Evolutionary conservation across 495 filamentous ascomycete genomes (phyloP).

Genomic region (Neurospora sublineolata): DNA sequence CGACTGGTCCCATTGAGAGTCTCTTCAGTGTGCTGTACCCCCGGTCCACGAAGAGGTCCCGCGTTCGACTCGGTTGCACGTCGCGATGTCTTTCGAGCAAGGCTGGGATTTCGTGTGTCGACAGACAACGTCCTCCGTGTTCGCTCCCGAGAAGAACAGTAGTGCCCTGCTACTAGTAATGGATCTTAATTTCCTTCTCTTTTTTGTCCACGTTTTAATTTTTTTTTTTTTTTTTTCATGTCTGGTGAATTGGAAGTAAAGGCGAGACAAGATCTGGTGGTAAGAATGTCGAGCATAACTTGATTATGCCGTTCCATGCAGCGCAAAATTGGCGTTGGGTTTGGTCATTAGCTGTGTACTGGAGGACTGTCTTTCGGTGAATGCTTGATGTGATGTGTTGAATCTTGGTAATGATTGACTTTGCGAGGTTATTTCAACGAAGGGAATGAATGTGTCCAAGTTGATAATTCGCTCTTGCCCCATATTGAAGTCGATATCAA

Average conservation of each 20-base stretch:
- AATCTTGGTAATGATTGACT: neutral
- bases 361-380: neutral
- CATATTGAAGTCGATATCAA: too few relatives aligned
- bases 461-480: too few relatives aligned
- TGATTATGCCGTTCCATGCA: neutral
- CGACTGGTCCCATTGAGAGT: neutral
- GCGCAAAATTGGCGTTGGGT: neutral
- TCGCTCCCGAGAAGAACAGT: too few relatives aligned
- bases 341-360: neutral
- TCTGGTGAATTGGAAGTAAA: neutral
- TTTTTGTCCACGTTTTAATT: too few relatives aligned
- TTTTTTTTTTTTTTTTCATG: neutral
- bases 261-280: neutral
- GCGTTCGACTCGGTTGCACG: too few relatives aligned
- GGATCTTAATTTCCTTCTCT: too few relatives aligned
- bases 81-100: too few relatives aligned
- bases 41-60: too few relatives aligned
- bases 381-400: neutral
- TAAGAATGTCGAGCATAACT: neutral
- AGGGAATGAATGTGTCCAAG: too few relatives aligned
- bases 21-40: neutral
- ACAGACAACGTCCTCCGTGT: too few relatives aligned
- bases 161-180: too few relatives aligned
- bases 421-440: neutral
- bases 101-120: too few relatives aligned